Conservation (phyloP, 176 grass and related monocot genomes). For the Rhynchospora pubera region DNA sequence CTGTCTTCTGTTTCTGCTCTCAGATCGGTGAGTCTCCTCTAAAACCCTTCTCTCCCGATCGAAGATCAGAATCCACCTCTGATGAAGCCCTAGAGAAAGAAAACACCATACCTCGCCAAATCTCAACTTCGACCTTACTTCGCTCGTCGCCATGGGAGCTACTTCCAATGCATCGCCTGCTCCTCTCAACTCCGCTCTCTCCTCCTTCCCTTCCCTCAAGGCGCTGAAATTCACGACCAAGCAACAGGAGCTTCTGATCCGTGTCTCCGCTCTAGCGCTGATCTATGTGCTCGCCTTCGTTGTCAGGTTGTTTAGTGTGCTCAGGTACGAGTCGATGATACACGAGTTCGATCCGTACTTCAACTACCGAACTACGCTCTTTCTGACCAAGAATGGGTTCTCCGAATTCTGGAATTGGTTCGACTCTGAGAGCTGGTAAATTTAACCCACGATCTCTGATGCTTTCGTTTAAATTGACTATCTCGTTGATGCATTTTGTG, state of each 20-base stretch:
- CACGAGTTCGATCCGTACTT: slow-evolving; percentile 99
- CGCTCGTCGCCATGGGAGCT: slow-evolving; percentile 31
- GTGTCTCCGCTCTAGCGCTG: slow-evolving; percentile 69
- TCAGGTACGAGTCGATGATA: slow-evolving; percentile 99
- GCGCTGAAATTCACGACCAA: slow-evolving; percentile 68
- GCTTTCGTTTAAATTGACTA: neutral
- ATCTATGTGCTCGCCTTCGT: slow-evolving; percentile 96
- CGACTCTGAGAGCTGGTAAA: slow-evolving; percentile 84
- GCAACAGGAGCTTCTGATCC: slow-evolving; percentile 96
- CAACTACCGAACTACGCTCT: slow-evolving; percentile 99
- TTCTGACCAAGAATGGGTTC: slow-evolving; percentile 71
- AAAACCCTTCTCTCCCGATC: slow-evolving; percentile 34
- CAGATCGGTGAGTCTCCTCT: slow-evolving; percentile 24
- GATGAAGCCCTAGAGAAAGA: slow-evolving; percentile 50
- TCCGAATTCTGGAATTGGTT: slow-evolving; percentile 99
- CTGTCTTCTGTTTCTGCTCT: neutral
- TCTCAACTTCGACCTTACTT: slow-evolving; percentile 23
- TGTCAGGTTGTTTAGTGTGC: slow-evolving; percentile 92
- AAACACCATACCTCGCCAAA: neutral
- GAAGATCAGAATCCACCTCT: slow-evolving; percentile 4
- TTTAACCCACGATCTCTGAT: neutral
- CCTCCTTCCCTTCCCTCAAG: slow-evolving; percentile 52
- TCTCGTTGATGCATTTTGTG: neutral
- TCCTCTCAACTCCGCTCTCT: slow-evolving; percentile 29
- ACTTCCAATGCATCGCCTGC: slow-evolving; percentile 24